These are phyloP conservation scores for Phytophthora brassicae DNA, from an alignment of 352 stramenopile species.

Conservation along the genomic window DNA sequence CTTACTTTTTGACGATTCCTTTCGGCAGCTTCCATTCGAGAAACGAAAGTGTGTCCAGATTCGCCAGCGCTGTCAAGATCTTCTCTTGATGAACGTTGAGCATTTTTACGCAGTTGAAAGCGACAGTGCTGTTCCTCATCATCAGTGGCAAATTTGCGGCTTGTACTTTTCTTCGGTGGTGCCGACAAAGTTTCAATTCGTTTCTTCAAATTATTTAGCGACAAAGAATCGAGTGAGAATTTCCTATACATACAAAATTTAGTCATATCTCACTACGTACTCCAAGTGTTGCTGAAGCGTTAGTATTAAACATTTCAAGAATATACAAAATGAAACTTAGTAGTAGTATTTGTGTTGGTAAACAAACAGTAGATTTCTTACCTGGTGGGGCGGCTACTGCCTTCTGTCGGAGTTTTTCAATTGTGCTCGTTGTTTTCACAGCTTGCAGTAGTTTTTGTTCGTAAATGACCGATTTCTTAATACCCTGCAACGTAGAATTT, in stretches of 20 bases:
- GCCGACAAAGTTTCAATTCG: slow-evolving; percentile 61
- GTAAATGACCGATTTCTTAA: slow-evolving; percentile 64
- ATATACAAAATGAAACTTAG: slow-evolving; percentile 1
- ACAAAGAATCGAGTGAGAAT: slow-evolving; percentile 1
- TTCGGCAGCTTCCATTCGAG: slow-evolving; percentile 79
- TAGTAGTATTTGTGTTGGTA: too few species aligned
- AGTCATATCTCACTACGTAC: slow-evolving; percentile 20
- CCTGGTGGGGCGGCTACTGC: slow-evolving; percentile 44
- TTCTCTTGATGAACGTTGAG: slow-evolving; percentile 16
- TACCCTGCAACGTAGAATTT: slow-evolving; percentile 36
- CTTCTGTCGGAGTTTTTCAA: slow-evolving; percentile 58
- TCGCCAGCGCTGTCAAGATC: slow-evolving; percentile 39
- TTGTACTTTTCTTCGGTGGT: slow-evolving; percentile 41
- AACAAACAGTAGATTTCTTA: slow-evolving; percentile 28
- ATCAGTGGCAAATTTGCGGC: slow-evolving; percentile 63
- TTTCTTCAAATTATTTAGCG: slow-evolving; percentile 37
- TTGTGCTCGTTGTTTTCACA: slow-evolving; percentile 38
- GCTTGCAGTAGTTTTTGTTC: slow-evolving; percentile 56
- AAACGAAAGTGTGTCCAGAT: slow-evolving; percentile 50
- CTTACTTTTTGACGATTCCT: slow-evolving; percentile 75
- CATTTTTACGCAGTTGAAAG: slow-evolving; percentile 47
- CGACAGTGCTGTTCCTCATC: slow-evolving; percentile 77
- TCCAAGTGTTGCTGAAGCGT: slow-evolving; percentile 29
- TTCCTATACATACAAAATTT: neutral
- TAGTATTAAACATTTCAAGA: too few species aligned